phyloP scores from a whole-genome alignment of 768 basidiomycete genomes.

The Phlebiopsis gigantea region DNA sequence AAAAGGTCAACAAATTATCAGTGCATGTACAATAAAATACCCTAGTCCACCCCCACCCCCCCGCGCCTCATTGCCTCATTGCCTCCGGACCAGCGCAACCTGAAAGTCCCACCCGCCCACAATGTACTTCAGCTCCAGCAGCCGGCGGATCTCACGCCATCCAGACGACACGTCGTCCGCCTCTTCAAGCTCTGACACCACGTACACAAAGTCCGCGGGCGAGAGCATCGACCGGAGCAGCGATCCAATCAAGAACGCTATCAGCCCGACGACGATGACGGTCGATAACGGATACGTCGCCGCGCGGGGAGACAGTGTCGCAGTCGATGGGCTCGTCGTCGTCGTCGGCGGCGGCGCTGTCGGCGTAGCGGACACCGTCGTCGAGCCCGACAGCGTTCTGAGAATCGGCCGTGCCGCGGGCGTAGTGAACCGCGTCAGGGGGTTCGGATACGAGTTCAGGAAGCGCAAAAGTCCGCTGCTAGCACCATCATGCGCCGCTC shows the following conservation, averaged over 20 bases:
- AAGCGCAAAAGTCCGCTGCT: constrained; percentile 50
- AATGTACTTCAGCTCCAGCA: constrained; percentile 79
- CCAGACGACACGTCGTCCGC: constrained; percentile 46
- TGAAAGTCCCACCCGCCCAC: constrained; percentile 86
- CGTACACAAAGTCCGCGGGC: constrained; percentile 88
- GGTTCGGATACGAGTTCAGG: constrained; percentile 54
- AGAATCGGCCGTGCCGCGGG: constrained; percentile 19
- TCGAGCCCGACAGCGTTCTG: constrained; percentile 15
- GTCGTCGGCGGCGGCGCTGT: background rate
- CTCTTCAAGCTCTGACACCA: constrained; percentile 53
- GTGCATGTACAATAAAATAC: background rate
- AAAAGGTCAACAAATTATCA: background rate
- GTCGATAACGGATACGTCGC: constrained; percentile 41
- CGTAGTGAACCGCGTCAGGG: constrained; percentile 46
- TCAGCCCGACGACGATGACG: constrained; percentile 72
- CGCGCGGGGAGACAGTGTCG: background rate
- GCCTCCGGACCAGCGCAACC: constrained; percentile 75
- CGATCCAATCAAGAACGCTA: constrained; percentile 90
- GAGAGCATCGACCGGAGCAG: constrained; percentile 82
- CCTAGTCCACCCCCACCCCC: background rate
- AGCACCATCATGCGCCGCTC: constrained; percentile 20
- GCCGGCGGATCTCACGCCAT: constrained; percentile 82
- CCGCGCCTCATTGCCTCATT: constrained; percentile 30
- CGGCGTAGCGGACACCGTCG: constrained; percentile 8
- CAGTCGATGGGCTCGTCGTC: background rate